Conservation (phyloP, 768 basidiomycete genomes). For the Termitomyces eurrhizus region DNA sequence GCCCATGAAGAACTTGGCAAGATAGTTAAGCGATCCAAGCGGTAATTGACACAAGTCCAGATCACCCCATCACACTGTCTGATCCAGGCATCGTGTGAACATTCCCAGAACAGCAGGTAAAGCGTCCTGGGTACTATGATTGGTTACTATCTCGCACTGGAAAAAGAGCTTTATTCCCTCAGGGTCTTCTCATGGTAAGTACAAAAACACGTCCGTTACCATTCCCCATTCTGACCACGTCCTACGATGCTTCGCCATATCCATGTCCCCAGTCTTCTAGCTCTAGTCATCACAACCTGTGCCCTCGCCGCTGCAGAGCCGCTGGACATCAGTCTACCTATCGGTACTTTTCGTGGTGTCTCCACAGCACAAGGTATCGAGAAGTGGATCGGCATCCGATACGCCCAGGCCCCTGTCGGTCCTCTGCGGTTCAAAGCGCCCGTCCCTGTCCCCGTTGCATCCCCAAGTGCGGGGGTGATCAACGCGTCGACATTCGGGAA, state of each 20-base stretch:
- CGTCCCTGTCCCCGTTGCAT: constrained; percentile 32
- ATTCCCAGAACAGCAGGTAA: background rate
- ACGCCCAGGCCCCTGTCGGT: constrained; percentile 53
- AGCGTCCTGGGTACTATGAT: background rate
- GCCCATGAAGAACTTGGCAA: too few species aligned
- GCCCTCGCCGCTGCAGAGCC: background rate
- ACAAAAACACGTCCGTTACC: background rate
- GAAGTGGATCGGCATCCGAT: constrained; percentile 29
- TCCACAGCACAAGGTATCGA: constrained; percentile 30
- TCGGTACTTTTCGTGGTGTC: constrained; percentile 46
- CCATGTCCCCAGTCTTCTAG: background rate
- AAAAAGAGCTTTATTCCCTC: background rate
- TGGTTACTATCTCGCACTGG: background rate
- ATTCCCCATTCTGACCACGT: background rate
- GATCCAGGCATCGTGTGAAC: background rate
- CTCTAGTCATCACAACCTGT: background rate
- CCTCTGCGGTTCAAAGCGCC: constrained; percentile 56
- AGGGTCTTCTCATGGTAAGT: background rate
- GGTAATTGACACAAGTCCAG: background rate
- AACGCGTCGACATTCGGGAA: constrained; percentile 49
- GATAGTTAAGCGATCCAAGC: background rate
- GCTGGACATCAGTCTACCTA: constrained; percentile 37
- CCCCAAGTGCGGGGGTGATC: constrained; percentile 20
- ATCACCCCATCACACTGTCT: background rate
- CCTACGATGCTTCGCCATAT: background rate